Percentiles rank a stretch among this genome's conserved stretches.
Evolutionary conservation across 257 asterid genomes (phyloP).

Genomic region (Lithospermum erythrorhizon): DNA sequence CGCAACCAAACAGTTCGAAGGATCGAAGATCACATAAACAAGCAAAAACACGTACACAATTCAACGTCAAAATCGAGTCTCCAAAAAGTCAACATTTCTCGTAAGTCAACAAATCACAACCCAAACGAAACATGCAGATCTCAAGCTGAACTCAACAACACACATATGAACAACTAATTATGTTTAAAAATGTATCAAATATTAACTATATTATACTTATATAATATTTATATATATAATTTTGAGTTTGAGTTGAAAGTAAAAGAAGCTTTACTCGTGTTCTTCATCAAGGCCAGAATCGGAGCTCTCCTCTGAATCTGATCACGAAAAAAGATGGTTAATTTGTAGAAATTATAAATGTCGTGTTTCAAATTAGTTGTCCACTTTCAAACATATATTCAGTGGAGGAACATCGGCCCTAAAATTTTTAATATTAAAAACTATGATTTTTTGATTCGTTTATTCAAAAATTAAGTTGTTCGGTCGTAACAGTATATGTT

Average conservation of each 20-base stretch:
- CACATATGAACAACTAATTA: not conserved
- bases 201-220: too few species aligned
- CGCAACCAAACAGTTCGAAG: too few species aligned
- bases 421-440: too few species aligned
- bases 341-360: too few species aligned
- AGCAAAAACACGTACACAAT: not conserved
- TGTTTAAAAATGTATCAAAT: too few species aligned
- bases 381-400: too few species aligned
- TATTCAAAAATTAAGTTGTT: too few species aligned
- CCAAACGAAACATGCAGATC: slow-evolving; percentile 15
- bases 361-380: too few species aligned
- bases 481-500: too few species aligned
- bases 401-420: too few species aligned
- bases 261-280: slow-evolving; percentile 44
- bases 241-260: slow-evolving; percentile 7
- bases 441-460: too few species aligned
- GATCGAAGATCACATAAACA: too few species aligned
- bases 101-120: not conserved
- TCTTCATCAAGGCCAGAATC: slow-evolving; percentile 42
- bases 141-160: not conserved
- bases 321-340: not conserved
- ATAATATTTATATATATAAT: slow-evolving; percentile 12
- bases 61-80: not conserved
- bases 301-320: slow-evolving; percentile 69
- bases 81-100: not conserved